Conservation (phyloP, 148 eudicot species). For the Cornus florida region DNA sequence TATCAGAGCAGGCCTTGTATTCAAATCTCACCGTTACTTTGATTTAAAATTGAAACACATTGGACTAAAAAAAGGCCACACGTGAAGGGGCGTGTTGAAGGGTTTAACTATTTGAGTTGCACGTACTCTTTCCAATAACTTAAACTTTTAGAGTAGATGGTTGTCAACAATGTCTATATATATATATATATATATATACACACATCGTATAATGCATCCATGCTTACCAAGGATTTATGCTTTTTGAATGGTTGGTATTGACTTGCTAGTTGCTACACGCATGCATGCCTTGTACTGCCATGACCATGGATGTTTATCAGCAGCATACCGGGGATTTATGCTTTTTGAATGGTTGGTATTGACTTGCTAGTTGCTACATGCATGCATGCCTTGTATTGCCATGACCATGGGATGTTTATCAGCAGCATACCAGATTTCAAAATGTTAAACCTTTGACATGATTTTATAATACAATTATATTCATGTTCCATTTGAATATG, state of each 20-base stretch:
- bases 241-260: background rate
- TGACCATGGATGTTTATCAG: background rate
- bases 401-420: background rate
- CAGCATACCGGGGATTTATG: background rate
- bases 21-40: no score
- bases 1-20: no score
- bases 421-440: background rate
- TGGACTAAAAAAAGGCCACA: no score
- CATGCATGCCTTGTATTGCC: background rate
- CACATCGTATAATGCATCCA: slow-evolving; percentile 1
- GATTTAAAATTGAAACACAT: no score
- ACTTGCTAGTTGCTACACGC: background rate
- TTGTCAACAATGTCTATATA: no score
- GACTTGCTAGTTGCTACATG: background rate
- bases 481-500: background rate
- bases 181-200: background rate
- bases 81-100: no score
- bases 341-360: background rate
- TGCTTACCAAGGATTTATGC: slow-evolving; percentile 3
- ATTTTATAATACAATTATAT: background rate
- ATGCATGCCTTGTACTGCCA: background rate
- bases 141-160: no score
- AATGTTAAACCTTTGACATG: background rate
- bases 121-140: no score
- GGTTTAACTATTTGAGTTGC: no score